phyloP scores from a whole-genome alignment of 2,329 filamentous ascomycete species.

The Chaetoscypha palmicola region DNA sequence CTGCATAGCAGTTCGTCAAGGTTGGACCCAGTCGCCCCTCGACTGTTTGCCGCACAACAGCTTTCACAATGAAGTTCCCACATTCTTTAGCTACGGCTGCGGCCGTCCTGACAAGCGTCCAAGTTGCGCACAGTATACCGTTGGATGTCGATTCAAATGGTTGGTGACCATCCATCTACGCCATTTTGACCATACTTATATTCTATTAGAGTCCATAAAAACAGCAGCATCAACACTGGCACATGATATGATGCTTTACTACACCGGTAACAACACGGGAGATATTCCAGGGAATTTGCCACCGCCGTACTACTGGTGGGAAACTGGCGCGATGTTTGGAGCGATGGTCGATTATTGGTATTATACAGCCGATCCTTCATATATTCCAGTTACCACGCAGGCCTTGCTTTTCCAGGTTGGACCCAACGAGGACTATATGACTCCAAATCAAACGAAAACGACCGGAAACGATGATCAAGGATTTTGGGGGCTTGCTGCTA shows the following conservation, averaged over 20 bases:
- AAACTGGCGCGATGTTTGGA: constrained; percentile 64
- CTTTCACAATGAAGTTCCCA: neutral
- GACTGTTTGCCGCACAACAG: neutral
- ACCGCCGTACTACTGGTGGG: constrained; percentile 50
- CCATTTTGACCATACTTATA: too few species aligned
- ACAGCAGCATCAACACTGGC: constrained; percentile 31
- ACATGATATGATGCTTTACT: constrained; percentile 44
- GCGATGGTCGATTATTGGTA: constrained; percentile 79
- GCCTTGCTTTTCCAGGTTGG: constrained; percentile 71
- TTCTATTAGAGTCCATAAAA: constrained; percentile 32
- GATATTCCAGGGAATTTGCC: constrained; percentile 46
- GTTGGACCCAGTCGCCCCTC: too few species aligned
- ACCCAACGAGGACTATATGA: constrained; percentile 69
- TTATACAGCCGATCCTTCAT: constrained; percentile 66
- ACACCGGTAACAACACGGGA: constrained; percentile 44
- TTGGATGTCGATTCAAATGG: constrained; percentile 4
- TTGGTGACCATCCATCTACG: constrained; percentile 29
- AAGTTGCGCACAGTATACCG: neutral
- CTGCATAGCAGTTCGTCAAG: too few species aligned
- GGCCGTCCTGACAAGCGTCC: neutral
- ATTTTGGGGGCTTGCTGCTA: constrained; percentile 65
- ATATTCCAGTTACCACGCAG: constrained; percentile 60
- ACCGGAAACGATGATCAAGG: constrained; percentile 71
- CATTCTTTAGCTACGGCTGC: neutral
- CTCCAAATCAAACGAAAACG: constrained; percentile 60